Base-by-base conservation (phyloP, 352 stramenopile genomes). In the Peronosclerospora sorghi region DNA sequence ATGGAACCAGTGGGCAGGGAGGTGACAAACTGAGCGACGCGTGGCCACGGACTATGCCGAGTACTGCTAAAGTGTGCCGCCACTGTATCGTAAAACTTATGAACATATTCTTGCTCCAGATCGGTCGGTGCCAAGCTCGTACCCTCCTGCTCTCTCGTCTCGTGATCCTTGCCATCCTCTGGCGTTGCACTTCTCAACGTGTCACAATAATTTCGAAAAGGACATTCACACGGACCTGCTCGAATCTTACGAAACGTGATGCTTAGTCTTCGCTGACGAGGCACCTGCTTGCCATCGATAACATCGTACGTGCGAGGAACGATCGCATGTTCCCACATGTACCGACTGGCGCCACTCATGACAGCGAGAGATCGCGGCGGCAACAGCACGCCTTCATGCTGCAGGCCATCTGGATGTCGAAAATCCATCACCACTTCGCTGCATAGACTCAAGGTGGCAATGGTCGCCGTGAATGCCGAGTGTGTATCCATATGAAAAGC, bases 271-370 rank as follows among this genome's bases (percentile, higher is more conserved):
- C 82, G 65, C 32, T 68, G 44, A 32, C 84, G 74, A 20, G 58
- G 59, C 4, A 87, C 63, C 12, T 85, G 62, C 19, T 68, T 54
- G 18, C 70, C 69, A 44, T 93, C 85, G 20, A 95, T 78, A 9
- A 92, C 69, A 61, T 96, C 85, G 47, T 89, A 94, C 8, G 68
- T 48, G 10, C 85, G 70, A 8, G 82, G 77, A 15, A 70, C 64
- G 30, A 96, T 94, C 41, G 72, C 80, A 51, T 96, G 85, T 8
- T 83, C 91, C 76, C 79, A 96, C 21, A 77, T 69, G 62, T 94
- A 95, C 8, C 83, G 80, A 45, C 77, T 81, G 1, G 73, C 65
- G 7, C 78, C 77, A 0, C 75, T 88, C 73, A 95, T 85, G 8
- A 95, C 73, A 26, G 89, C 54, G 5, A 94, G 60, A 12, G 81